Conservation (phyloP, 2,329 filamentous ascomycete species). For the Sarocladium kiliense region DNA sequence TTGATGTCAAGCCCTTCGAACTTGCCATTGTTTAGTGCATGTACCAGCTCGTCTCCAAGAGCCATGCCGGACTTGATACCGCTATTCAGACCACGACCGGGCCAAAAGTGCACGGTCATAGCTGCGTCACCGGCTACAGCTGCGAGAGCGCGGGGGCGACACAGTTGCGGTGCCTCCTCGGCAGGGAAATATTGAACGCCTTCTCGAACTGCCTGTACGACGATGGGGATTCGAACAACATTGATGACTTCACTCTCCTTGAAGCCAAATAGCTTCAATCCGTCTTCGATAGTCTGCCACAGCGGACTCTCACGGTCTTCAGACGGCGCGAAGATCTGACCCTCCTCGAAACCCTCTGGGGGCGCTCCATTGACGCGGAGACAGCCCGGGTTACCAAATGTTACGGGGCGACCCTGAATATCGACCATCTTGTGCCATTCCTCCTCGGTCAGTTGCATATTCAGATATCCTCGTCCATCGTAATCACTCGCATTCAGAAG, state of each 20-base stretch:
- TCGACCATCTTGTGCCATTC: slow-evolving; percentile 29
- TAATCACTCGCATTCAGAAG: slow-evolving; percentile 29
- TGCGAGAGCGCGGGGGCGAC: slow-evolving; percentile 25
- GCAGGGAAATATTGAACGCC: slow-evolving; percentile 23
- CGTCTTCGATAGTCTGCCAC: slow-evolving; percentile 28
- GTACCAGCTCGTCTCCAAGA: slow-evolving; percentile 28
- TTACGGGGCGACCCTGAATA: slow-evolving; percentile 24
- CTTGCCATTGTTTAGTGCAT: slow-evolving; percentile 22
- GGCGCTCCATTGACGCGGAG: slow-evolving; percentile 23
- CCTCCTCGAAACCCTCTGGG: slow-evolving; percentile 23
- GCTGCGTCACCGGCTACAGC: slow-evolving; percentile 29
- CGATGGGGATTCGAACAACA: slow-evolving; percentile 29
- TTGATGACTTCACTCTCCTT: slow-evolving; percentile 30
- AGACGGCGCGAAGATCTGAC: slow-evolving; percentile 27
- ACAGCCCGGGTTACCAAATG: slow-evolving; percentile 27
- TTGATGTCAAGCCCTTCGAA: slow-evolving; percentile 24
- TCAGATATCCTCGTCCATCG: slow-evolving; percentile 28
- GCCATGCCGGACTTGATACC: slow-evolving; percentile 31
- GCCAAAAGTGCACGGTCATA: slow-evolving; percentile 33
- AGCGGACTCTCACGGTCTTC: slow-evolving; percentile 22
- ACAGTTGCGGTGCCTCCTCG: slow-evolving; percentile 19
- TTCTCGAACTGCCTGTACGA: slow-evolving; percentile 27
- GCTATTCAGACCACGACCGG: slow-evolving; percentile 29
- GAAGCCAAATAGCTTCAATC: slow-evolving; percentile 31
- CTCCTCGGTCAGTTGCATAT: slow-evolving; percentile 30